A percentile compares a stretch with the other conserved stretches of the same genome.
Conservation (phyloP, 768 basidiomycete species). For the Chiua virens region DNA sequence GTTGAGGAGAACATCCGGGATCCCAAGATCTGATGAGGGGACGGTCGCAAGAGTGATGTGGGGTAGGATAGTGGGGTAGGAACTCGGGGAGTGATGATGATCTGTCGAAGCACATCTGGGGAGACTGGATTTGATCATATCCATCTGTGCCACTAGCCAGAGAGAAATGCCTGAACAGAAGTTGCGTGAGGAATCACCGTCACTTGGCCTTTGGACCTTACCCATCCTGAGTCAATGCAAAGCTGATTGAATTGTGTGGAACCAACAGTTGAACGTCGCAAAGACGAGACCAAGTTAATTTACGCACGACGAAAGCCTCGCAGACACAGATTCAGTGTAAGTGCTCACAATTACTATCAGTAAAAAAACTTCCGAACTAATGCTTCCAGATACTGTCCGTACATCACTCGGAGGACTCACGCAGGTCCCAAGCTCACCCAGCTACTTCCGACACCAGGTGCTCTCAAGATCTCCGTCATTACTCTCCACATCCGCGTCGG, state of each 20-base stretch:
- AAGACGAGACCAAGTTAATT: not conserved
- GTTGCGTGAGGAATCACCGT: not conserved
- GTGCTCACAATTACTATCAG: not conserved
- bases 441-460: slow-evolving; percentile 54
- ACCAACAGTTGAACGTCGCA: not conserved
- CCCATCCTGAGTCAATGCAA: slow-evolving; percentile 14
- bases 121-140: slow-evolving; percentile 50
- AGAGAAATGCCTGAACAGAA: slow-evolving; percentile 51
- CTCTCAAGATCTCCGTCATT: slow-evolving; percentile 53
- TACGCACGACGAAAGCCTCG: slow-evolving; percentile 5
- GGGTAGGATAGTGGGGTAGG: slow-evolving; percentile 63
- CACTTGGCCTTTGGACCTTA: slow-evolving; percentile 8
- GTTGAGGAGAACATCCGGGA: slow-evolving; percentile 31
- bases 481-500: slow-evolving; percentile 71
- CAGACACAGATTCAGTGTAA: not conserved
- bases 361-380: not conserved
- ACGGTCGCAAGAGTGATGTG: slow-evolving; percentile 67
- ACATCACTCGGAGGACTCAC: slow-evolving; percentile 19
- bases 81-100: slow-evolving; percentile 29
- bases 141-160: slow-evolving; percentile 64
- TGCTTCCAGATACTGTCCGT: not conserved
- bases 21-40: slow-evolving; percentile 23
- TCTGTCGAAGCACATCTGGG: slow-evolving; percentile 29
- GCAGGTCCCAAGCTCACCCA: slow-evolving; percentile 64
- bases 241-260: no score